These are phyloP conservation scores for Gaeumannomyces tritici DNA, from an alignment of 2,329 filamentous ascomycete genomes.

Conservation along the genomic window DNA sequence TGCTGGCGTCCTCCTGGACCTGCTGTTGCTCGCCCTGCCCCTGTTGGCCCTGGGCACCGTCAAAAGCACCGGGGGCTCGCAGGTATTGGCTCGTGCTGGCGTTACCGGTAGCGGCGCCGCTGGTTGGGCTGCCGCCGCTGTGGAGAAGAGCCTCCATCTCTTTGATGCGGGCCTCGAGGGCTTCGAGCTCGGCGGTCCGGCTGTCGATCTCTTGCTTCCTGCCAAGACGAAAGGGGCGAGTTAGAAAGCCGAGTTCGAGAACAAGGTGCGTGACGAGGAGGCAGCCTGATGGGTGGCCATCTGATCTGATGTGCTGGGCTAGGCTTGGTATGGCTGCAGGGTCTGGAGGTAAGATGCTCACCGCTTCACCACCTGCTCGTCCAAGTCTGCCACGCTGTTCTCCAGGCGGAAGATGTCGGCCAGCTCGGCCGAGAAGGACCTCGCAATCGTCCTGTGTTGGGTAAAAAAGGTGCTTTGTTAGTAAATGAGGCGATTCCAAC, in stretches of 20 bases:
- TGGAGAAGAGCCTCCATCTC: slow-evolving; percentile 72
- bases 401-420: slow-evolving; percentile 87
- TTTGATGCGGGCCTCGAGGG: slow-evolving; percentile 72
- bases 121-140: not conserved
- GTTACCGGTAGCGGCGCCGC: slow-evolving; percentile 7
- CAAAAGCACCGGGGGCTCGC: slow-evolving; percentile 19
- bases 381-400: slow-evolving; percentile 62
- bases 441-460: slow-evolving; percentile 65
- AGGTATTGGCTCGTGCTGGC: slow-evolving; percentile 15
- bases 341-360: slow-evolving; percentile 33
- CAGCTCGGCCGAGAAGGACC: slow-evolving; percentile 76
- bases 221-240: slow-evolving; percentile 7
- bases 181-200: slow-evolving; percentile 72
- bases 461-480: slow-evolving; percentile 8
- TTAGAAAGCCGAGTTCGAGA: not conserved
- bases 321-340: not conserved
- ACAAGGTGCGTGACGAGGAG: not conserved
- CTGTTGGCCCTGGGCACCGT: slow-evolving; percentile 6
- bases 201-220: slow-evolving; percentile 73
- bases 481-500: not conserved
- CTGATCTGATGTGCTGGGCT: not conserved
- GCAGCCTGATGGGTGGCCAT: slow-evolving; percentile 4
- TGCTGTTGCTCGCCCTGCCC: slow-evolving; percentile 11
- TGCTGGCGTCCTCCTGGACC: slow-evolving; percentile 5
- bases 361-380: slow-evolving; percentile 73